Evolutionary conservation across 345 rosid species (phyloP), one percentile per base, ranked within the genome.

Genomic region (Boechera retrofracta): DNA sequence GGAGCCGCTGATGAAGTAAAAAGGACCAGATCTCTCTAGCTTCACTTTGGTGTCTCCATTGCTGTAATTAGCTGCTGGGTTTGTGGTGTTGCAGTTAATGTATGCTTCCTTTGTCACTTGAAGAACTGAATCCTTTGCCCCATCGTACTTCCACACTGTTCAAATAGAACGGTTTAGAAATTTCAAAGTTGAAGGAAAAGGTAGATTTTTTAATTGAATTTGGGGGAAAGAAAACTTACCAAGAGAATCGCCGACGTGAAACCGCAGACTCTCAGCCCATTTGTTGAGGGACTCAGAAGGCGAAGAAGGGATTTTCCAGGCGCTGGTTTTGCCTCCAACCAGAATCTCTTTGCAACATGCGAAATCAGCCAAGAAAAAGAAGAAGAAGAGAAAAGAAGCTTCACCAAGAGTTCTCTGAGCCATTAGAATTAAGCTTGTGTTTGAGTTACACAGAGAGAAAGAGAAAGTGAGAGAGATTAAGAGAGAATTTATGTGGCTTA

Each of bases 201-300:
- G 28, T 6, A 59, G 54, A 0, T 7, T 33, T 36, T 64, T 29
- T 49, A 48, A 29, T 59, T 29, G n/a, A 6, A 26, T 10, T 48
- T 5, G 11, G 24, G 28, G 13, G 21, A 31, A 44, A 15, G 10
- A 48, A 45, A 16, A 53, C 26, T 72, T 72, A 90, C 94, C 92
- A 0, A 89, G 91, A 42, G 85, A 66, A 67, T 92, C 94, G 15
- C 91, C 94, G 3, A 89, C 69, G 51, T 66, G 84, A 76, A 92
- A 90, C 10, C 92, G 89, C 13, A 87, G 55, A 6, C 56, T 82
- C 75, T 76, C 87, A 56, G 96, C 97, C 97, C 97, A 92, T 74
- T 77, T 69, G 78, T 89, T 86, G 70, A 92, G 94, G 5, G 94
- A 83, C 66, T 86, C 89, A n/a, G 96, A 68, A 72, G 89, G 81